Conservation (phyloP, 176 grass and related monocot species). For the Triticum urartu region DNA sequence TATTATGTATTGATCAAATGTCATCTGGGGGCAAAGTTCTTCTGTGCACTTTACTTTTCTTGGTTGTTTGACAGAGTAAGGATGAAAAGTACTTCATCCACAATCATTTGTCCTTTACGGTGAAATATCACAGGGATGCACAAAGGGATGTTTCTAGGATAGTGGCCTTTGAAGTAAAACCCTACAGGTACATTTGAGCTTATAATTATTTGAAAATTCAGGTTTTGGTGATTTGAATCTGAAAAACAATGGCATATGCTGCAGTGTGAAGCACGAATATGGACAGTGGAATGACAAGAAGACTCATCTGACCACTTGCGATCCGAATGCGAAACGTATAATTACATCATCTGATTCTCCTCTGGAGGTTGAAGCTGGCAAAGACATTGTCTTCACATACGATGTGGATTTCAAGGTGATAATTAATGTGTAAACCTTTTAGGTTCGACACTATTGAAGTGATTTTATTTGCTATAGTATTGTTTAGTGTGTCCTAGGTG, state of each 20-base stretch:
- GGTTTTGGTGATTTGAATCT: constrained; percentile 5
- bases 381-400: constrained; percentile 83
- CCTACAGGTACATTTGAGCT: constrained; percentile 55
- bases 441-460: neutral
- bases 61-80: constrained; percentile 59
- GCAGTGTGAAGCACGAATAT: constrained; percentile 78
- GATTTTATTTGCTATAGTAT: neutral
- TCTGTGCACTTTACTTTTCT: neutral
- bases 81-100: constrained; percentile 89
- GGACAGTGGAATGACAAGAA: constrained; percentile 76
- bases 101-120: constrained; percentile 79
- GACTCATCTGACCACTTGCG: constrained; percentile 69
- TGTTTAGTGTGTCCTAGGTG: neutral
- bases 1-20: constrained; percentile 19
- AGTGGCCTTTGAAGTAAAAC: constrained; percentile 84
- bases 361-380: constrained; percentile 76
- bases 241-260: constrained; percentile 20
- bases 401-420: constrained; percentile 77
- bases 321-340: constrained; percentile 74
- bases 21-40: constrained; percentile 11
- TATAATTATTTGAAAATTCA: constrained; percentile 16
- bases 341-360: constrained; percentile 72
- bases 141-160: constrained; percentile 74
- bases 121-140: constrained; percentile 84
- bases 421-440: constrained; percentile 10